phyloP scores from a whole-genome alignment of 495 filamentous ascomycete species.

The Daldinia caldariorum region DNA sequence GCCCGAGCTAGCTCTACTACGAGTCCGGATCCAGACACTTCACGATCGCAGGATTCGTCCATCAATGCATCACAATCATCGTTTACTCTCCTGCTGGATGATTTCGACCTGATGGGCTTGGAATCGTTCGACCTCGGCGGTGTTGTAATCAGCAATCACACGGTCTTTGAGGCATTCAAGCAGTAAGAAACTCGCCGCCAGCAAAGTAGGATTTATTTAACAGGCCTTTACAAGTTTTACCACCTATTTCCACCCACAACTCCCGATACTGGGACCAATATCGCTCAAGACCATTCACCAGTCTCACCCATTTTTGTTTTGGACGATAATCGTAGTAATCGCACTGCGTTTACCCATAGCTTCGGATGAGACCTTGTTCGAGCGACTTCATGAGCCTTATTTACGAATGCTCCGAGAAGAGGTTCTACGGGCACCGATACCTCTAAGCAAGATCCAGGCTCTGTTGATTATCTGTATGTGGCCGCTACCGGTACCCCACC shows the following conservation, averaged over 20 bases:
- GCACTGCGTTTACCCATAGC: conserved; percentile 19
- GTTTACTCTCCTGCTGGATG: conserved; percentile 32
- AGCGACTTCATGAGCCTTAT: conserved; percentile 41
- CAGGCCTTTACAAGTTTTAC: conserved; percentile 36
- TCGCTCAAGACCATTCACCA: conserved; percentile 43
- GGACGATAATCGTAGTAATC: conserved; percentile 46
- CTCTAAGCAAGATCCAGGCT: conserved; percentile 48
- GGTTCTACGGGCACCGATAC: conserved; percentile 35
- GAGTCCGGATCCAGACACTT: conserved; percentile 40
- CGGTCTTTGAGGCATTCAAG: conserved; percentile 40
- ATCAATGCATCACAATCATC: conserved; percentile 26
- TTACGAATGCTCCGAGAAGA: conserved; percentile 34
- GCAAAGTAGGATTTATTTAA: conserved; percentile 2
- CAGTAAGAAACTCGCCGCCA: conserved; percentile 22
- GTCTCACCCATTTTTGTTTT: conserved; percentile 46
- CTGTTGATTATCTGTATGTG: conserved; percentile 48
- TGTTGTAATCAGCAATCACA: conserved; percentile 34
- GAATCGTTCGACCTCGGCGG: conserved; percentile 39
- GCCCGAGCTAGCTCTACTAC: conserved; percentile 34
- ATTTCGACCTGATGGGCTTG: conserved; percentile 35
- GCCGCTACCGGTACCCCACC: conserved; percentile 44
- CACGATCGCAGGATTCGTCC: conserved; percentile 32
- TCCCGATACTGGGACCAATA: conserved; percentile 46
- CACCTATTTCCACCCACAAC: conserved; percentile 34
- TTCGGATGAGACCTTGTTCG: conserved; percentile 33